Evolutionary conservation across 2,329 filamentous ascomycete genomes (phyloP).

Genomic region (Fusarium agapanthi): DNA sequence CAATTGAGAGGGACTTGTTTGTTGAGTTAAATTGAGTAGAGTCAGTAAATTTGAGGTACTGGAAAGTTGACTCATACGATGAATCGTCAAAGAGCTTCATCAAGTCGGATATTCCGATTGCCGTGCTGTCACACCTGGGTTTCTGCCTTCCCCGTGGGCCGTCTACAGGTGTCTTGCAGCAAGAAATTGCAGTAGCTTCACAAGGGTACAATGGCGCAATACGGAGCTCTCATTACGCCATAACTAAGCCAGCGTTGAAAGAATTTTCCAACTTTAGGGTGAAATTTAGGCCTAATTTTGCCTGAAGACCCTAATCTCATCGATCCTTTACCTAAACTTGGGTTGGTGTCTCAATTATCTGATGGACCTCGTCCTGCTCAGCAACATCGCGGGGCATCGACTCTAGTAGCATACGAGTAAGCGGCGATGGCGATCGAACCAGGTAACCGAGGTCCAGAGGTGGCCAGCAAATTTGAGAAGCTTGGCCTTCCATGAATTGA

Average conservation of each 20-base stretch:
- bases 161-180: not conserved
- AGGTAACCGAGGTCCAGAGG: slow-evolving; percentile 40
- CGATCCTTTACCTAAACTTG: not conserved
- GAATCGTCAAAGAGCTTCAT: not conserved
- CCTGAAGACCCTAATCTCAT: not conserved
- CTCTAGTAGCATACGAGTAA: slow-evolving; percentile 41
- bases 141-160: not conserved
- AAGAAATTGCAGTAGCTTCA: slow-evolving; percentile 1
- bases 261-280: not conserved
- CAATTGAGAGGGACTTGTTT: not conserved
- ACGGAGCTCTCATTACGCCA: slow-evolving; percentile 19
- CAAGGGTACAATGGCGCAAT: slow-evolving; percentile 33
- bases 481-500: slow-evolving; percentile 42
- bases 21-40: not conserved
- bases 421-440: slow-evolving; percentile 38
- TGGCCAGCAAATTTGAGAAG: slow-evolving; percentile 40
- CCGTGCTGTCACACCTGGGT: not conserved
- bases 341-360: slow-evolving; percentile 11
- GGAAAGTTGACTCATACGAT: not conserved
- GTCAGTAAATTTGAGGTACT: not conserved
- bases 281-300: not conserved
- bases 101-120: not conserved
- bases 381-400: slow-evolving; percentile 34
- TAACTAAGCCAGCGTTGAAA: not conserved
- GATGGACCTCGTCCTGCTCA: slow-evolving; percentile 23